phyloP scores from a whole-genome alignment of 768 basidiomycete genomes.

The Termitomyces sp. region DNA sequence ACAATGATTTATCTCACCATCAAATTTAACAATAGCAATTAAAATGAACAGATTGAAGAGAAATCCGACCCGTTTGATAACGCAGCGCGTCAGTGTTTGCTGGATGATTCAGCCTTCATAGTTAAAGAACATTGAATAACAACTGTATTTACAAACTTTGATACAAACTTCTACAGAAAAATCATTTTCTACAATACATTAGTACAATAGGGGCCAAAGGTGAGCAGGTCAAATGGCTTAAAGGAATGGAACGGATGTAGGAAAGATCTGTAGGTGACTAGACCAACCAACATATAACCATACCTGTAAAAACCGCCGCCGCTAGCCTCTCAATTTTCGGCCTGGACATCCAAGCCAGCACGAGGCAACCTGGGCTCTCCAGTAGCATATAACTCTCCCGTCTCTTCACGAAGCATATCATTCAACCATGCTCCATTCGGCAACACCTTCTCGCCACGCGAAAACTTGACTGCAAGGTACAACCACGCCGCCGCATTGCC shows the following conservation, averaged over 20 bases:
- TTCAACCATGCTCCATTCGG: constrained; percentile 85
- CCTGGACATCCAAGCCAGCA: constrained; percentile 51
- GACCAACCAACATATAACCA: neutral
- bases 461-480: constrained; percentile 75
- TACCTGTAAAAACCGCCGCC: neutral
- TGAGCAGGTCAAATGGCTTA: neutral
- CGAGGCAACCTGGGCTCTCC: constrained; percentile 75
- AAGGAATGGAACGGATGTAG: neutral
- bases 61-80: neutral
- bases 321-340: constrained; percentile 17
- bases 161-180: neutral
- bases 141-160: neutral
- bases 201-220: constrained; percentile 3
- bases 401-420: constrained; percentile 73
- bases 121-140: neutral
- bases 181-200: constrained; percentile 6
- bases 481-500: constrained; percentile 67
- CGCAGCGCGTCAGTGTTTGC: neutral
- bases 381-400: constrained; percentile 59
- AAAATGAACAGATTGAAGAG: neutral
- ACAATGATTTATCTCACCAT: neutral
- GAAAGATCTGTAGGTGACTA: neutral
- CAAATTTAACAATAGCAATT: neutral
- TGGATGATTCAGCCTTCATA: neutral
- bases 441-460: constrained; percentile 68